Percentiles rank a stretch among this genome's conserved stretches.
These are phyloP conservation scores for Melocanna baccifera DNA, from an alignment of 176 grass and related monocot species.

Conservation along the genomic window DNA sequence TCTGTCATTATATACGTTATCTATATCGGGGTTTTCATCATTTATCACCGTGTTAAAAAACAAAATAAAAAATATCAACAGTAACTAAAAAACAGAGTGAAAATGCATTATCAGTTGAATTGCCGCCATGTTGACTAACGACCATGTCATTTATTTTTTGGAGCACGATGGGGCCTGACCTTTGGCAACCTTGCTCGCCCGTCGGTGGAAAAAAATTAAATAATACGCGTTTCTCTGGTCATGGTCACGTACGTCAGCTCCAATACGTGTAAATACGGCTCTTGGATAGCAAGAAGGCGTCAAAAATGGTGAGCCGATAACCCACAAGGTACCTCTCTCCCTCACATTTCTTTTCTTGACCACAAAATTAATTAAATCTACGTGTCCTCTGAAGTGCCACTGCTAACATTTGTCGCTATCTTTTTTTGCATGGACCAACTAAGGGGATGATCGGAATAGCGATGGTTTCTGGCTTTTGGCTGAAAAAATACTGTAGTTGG, in stretches of 20 bases:
- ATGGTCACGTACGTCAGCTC: background rate
- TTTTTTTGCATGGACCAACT: background rate
- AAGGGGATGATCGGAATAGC: too few species aligned
- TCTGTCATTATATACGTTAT: too few species aligned
- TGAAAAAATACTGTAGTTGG: too few species aligned
- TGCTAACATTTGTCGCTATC: background rate
- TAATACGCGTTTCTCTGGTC: background rate
- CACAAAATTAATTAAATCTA: background rate
- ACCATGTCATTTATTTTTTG: too few species aligned
- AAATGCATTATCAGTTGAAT: background rate
- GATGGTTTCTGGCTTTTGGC: too few species aligned
- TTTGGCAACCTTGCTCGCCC: background rate
- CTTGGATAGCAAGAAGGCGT: conserved; percentile 30
- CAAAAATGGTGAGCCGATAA: background rate
- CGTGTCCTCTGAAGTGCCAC: background rate
- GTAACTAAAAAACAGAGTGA: too few species aligned
- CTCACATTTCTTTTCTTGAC: background rate
- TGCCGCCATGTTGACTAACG: background rate
- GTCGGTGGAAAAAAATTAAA: background rate
- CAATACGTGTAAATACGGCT: background rate
- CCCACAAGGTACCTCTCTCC: background rate
- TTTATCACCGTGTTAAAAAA: too few species aligned
- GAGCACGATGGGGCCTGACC: conserved; percentile 16
- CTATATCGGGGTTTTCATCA: too few species aligned
- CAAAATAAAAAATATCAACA: too few species aligned